Evolutionary conservation across 805 yeast genomes (phyloP).

Genomic region (Wickerhamiella cacticola): DNA sequence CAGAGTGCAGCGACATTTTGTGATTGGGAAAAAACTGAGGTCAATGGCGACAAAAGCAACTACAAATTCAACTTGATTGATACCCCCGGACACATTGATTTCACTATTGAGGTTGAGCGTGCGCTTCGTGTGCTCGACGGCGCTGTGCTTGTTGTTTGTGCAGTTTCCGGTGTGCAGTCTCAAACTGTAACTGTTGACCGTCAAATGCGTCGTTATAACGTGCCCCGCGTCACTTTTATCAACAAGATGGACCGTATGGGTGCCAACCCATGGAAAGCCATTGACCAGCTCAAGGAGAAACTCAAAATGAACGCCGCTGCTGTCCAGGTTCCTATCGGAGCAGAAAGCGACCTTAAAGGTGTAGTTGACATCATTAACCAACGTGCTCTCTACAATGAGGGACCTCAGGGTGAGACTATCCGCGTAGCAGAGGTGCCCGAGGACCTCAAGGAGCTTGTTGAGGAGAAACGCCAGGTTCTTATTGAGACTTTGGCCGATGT

Average conservation of each 20-base stretch:
- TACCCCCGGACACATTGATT: conserved; percentile 98
- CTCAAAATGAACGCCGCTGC: conserved; percentile 94
- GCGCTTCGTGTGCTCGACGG: conserved; percentile 97
- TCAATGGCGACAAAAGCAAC: conserved; percentile 36
- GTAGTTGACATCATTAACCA: conserved; percentile 83
- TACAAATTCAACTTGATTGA: conserved; percentile 92
- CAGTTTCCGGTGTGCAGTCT: conserved; percentile 96
- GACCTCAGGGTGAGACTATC: conserved; percentile 74
- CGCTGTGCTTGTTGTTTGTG: conserved; percentile 96
- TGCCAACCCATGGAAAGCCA: conserved; percentile 89
- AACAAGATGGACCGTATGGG: conserved; percentile 99
- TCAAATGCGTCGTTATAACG: conserved; percentile 96
- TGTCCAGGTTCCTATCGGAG: conserved; percentile 94
- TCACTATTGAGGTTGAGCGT: conserved; percentile 96
- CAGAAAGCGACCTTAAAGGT: conserved; percentile 75
- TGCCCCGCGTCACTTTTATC: conserved; percentile 90
- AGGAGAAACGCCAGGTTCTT: conserved; percentile 73
- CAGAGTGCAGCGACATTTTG: conserved; percentile 99
- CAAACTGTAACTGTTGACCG: conserved; percentile 98
- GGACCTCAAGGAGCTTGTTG: conserved; percentile 68
- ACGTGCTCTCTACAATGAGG: conserved; percentile 80
- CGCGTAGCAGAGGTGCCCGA: conserved; percentile 60
- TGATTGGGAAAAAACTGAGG: conserved; percentile 64
- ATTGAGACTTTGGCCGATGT: conserved; percentile 96
- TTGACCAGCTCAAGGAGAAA: conserved; percentile 79